phyloP scores from a whole-genome alignment of 2,329 filamentous ascomycete species.

The Aquanectria penicillioides region DNA sequence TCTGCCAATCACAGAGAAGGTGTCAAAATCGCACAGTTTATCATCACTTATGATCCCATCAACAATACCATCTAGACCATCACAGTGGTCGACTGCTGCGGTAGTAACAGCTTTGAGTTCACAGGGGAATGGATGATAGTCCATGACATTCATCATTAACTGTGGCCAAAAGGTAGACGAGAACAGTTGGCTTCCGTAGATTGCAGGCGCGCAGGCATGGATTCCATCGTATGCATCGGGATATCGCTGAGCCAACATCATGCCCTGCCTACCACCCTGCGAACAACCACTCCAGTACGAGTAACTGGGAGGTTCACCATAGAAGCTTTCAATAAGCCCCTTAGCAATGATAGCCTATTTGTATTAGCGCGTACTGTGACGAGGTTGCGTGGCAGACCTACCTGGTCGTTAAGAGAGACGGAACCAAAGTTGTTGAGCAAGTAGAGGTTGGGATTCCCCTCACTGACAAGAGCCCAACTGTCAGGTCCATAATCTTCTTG shows the following conservation, averaged over 20 bases:
- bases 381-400: neutral
- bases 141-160: slow-evolving; percentile 16
- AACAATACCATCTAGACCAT: neutral
- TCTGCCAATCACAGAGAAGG: neutral
- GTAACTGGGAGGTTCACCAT: slow-evolving; percentile 49
- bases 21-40: neutral
- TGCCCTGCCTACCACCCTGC: slow-evolving; percentile 64
- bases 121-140: slow-evolving; percentile 20
- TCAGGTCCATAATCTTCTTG: neutral
- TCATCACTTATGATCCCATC: slow-evolving; percentile 6
- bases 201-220: slow-evolving; percentile 56
- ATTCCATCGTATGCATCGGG: slow-evolving; percentile 65
- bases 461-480: slow-evolving; percentile 7
- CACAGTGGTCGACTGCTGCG: neutral
- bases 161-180: slow-evolving; percentile 15
- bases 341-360: slow-evolving; percentile 52
- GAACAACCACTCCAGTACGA: slow-evolving; percentile 64
- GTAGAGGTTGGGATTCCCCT: slow-evolving; percentile 38
- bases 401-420: slow-evolving; percentile 40
- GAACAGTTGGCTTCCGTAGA: slow-evolving; percentile 35
- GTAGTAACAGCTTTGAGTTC: slow-evolving; percentile 8
- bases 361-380: neutral
- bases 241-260: slow-evolving; percentile 60
- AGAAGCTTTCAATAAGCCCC: slow-evolving; percentile 53
- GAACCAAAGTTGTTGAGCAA: slow-evolving; percentile 38